Evolutionary conservation across 2,329 filamentous ascomycete species (phyloP), one percentile per base, ranked within the genome.

Genomic region (Hypoxylon sp.): DNA sequence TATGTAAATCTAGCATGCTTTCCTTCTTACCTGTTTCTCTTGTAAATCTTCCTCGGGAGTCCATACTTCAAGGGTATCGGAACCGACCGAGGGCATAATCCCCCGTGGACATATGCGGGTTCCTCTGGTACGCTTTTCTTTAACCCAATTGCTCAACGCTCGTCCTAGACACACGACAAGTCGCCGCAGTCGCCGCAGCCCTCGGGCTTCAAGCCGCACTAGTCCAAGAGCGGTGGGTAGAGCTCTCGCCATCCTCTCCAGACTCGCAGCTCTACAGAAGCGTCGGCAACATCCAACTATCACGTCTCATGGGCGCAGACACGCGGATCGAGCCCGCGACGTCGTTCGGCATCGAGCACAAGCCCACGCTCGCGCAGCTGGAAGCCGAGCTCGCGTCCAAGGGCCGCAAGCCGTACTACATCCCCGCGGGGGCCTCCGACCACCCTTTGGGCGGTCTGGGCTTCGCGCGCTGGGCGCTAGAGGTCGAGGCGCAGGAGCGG

Each of bases 201-300:
- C 79, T 87, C 0, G 89, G 89, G 0, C 81, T 91, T 21, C 82
- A 85, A 67, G 82, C 82, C 50, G 81, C 85, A 1, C 81, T 89
- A 2, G 85, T 91, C 0, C 90, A 92, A 78, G 90, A 92, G 79
- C 83, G 89, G 75, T 92, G 90, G 90, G 90, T 92, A 0, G 84
- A 89, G 38, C 89, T 59, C n/a, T 46, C 52, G 6, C 7, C 59
- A 2, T 32, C 50, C 1, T 9, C 51, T 1, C 11, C 32, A 13
- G 41, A 34, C 13, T 34, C 53, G 69, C 77, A 82, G 1, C 85
- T 83, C 7, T 92, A 91, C 75, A 85, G 86, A 19, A 84, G 83
- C 69, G 90, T 90, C 6, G 91, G 91, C 68, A 93, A 93, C 80
- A 89, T 93, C 69, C 89, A 93, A 79, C 83, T 93, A 2, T 89